These are phyloP conservation scores for Fusarium globosum DNA, from an alignment of 2,329 filamentous ascomycete species.

Conservation along the genomic window DNA sequence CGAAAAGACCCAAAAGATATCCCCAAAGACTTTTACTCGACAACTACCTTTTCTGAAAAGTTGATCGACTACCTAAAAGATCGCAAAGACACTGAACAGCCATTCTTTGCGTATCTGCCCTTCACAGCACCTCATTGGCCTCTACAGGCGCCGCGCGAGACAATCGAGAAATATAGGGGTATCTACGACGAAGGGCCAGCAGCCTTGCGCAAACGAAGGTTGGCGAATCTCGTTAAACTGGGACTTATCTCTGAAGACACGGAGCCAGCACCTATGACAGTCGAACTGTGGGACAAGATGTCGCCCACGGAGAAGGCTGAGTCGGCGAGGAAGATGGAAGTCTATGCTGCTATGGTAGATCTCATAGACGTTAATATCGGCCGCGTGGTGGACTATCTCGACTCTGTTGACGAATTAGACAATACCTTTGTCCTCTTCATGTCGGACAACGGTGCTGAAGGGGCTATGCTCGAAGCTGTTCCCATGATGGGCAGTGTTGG, in stretches of 20 bases:
- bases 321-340: slow-evolving; percentile 52
- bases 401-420: slow-evolving; percentile 30
- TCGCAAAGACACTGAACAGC: slow-evolving; percentile 46
- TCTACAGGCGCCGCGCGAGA: slow-evolving; percentile 66
- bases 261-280: slow-evolving; percentile 32
- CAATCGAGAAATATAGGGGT: slow-evolving; percentile 66
- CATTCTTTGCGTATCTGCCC: slow-evolving; percentile 44
- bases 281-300: slow-evolving; percentile 13
- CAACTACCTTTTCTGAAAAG: slow-evolving; percentile 62
- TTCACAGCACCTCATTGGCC: slow-evolving; percentile 74
- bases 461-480: slow-evolving; percentile 59
- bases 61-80: slow-evolving; percentile 60
- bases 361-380: slow-evolving; percentile 65
- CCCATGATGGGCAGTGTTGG: slow-evolving; percentile 54
- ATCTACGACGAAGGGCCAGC: slow-evolving; percentile 68
- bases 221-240: slow-evolving; percentile 56
- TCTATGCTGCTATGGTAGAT: slow-evolving; percentile 68
- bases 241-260: slow-evolving; percentile 51
- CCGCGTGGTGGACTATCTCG: slow-evolving; percentile 62
- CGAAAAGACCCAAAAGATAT: slow-evolving; percentile 47
- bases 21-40: slow-evolving; percentile 64
- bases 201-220: slow-evolving; percentile 55
- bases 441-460: slow-evolving; percentile 9
- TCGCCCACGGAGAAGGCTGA: slow-evolving; percentile 13
- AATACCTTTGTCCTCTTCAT: slow-evolving; percentile 13